Percentiles rank a stretch among this genome's conserved stretches.
phyloP scores from a whole-genome alignment of 345 rosid species.

The Clausena lansium region DNA sequence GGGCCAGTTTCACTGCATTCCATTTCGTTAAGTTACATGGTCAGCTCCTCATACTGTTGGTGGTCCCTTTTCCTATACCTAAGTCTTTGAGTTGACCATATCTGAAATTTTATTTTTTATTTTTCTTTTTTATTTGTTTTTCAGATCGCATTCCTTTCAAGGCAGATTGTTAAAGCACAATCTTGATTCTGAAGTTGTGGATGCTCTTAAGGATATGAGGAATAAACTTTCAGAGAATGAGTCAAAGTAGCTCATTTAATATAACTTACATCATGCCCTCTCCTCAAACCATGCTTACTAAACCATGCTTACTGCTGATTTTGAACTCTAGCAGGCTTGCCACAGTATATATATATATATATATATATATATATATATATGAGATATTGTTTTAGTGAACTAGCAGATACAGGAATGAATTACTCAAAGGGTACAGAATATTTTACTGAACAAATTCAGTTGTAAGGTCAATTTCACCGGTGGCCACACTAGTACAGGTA shows the following conservation, averaged over 20 bases:
- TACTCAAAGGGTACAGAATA: not conserved
- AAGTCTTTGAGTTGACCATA: too few species aligned
- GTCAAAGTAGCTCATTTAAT: conserved; percentile 35
- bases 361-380: too few species aligned
- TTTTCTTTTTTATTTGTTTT: not conserved
- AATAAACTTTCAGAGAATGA: conserved; percentile 58
- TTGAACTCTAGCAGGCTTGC: not conserved
- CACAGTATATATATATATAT: too few species aligned
- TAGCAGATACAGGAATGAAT: not conserved
- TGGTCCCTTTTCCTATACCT: too few species aligned
- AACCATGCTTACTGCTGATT: not conserved
- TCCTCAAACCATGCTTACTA: not conserved
- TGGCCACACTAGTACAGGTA: not conserved
- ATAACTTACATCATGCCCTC: not conserved
- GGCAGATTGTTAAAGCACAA: conserved; percentile 83
- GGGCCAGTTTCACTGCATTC: not conserved
- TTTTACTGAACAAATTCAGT: not conserved
- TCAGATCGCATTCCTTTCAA: conserved; percentile 72
- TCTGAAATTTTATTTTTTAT: not conserved
- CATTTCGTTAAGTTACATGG: not conserved
- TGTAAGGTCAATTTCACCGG: not conserved
- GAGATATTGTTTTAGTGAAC: not conserved
- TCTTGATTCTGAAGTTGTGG: conserved; percentile 85
- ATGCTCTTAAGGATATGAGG: conserved; percentile 80
- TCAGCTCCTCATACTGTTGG: not conserved